Evolutionary conservation across 805 yeast genomes (phyloP).

Genomic region (Schwanniomyces pseudopolymorphus): DNA sequence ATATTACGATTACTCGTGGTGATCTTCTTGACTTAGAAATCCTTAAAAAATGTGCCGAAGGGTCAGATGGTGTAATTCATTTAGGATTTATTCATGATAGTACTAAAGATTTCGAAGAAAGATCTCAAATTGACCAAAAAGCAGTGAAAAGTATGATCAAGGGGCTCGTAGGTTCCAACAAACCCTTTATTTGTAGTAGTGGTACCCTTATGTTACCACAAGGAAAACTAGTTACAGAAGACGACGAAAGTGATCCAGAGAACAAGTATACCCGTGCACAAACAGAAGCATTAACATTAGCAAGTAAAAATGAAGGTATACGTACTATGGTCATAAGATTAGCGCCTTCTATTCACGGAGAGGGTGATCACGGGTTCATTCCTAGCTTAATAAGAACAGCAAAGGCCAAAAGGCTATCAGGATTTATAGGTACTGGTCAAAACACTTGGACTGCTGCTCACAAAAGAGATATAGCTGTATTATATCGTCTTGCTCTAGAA

Average conservation of each 20-base stretch:
- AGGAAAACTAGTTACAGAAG: not conserved
- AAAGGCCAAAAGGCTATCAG: constrained; percentile 25
- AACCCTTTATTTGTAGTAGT: constrained; percentile 21
- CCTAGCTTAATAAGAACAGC: constrained; percentile 21
- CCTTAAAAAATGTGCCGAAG: constrained; percentile 22
- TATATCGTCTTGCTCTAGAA: constrained; percentile 14
- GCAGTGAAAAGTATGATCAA: constrained; percentile 26
- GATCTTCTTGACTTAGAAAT: constrained; percentile 23
- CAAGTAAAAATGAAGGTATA: constrained; percentile 21
- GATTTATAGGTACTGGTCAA: constrained; percentile 36
- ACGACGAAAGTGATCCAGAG: constrained; percentile 4
- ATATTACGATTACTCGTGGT: constrained; percentile 21
- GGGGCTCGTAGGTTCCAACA: constrained; percentile 24
- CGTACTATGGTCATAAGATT: constrained; percentile 22
- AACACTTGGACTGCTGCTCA: constrained; percentile 31
- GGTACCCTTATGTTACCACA: constrained; percentile 14
- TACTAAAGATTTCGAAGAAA: constrained; percentile 9
- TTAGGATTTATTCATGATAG: constrained; percentile 35
- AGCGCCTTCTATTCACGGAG: constrained; percentile 34
- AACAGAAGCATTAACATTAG: constrained; percentile 12
- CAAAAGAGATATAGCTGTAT: constrained; percentile 29
- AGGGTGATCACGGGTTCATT: constrained; percentile 24
- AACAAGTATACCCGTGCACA: constrained; percentile 1
- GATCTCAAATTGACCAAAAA: constrained; percentile 17
- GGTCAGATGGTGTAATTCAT: constrained; percentile 36